Evolutionary conservation across 306 rosid species (phyloP).

Genomic region (Lablab purpureus): DNA sequence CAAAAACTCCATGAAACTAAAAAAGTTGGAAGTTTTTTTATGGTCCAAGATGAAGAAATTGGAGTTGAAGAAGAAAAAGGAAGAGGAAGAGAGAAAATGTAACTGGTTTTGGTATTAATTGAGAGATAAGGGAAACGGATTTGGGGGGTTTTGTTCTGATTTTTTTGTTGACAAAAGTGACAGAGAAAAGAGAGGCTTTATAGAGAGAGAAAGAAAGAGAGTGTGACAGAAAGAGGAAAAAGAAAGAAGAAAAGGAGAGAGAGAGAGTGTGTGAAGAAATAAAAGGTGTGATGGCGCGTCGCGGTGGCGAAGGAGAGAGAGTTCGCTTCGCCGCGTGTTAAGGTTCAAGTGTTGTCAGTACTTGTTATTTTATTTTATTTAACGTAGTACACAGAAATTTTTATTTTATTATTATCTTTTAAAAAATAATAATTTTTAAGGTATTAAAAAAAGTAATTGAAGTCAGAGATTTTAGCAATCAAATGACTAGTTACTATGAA

Average conservation of each 20-base stretch:
- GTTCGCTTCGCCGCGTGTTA: slow-evolving; percentile 74
- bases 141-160: neutral
- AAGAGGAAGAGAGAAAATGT: neutral
- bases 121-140: slow-evolving; percentile 14
- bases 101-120: slow-evolving; percentile 28
- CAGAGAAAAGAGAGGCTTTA: neutral
- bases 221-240: neutral
- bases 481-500: no score
- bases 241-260: neutral
- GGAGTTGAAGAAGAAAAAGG: neutral
- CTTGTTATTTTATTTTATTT: neutral
- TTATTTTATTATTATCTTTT: no score
- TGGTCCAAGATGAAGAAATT: neutral
- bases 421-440: no score
- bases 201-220: neutral
- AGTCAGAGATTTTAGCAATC: no score
- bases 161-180: neutral
- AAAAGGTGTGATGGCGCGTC: slow-evolving; percentile 3
- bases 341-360: slow-evolving; percentile 41
- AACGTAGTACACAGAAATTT: no score
- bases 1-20: slow-evolving; percentile 23
- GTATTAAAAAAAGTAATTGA: no score
- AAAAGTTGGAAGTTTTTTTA: slow-evolving; percentile 20
- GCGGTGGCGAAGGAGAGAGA: slow-evolving; percentile 50
- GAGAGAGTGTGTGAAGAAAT: neutral